Evolutionary conservation across 1,284 basidiomycete genomes (phyloP).

Genomic region (Rhodotorula glutinis): DNA sequence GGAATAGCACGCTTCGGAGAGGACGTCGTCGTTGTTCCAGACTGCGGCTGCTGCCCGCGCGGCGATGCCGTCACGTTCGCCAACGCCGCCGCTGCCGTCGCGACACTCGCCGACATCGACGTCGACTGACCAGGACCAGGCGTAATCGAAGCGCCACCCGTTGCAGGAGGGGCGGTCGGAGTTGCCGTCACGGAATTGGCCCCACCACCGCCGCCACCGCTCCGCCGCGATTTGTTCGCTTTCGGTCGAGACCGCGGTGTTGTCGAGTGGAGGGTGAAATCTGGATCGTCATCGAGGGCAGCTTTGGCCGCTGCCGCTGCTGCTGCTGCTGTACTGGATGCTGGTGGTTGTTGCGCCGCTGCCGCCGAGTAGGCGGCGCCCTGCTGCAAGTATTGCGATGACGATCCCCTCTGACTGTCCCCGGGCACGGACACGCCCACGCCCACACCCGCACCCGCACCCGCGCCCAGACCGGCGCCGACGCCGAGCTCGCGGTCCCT

Average conservation of each 20-base stretch:
- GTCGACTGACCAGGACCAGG: too few species aligned
- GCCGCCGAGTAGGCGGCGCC: too few species aligned
- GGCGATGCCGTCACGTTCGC: not conserved
- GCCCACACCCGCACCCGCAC: too few species aligned
- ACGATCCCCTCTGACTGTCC: too few species aligned
- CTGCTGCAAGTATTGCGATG: not conserved
- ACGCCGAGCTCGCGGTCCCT: not conserved
- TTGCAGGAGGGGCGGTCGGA: too few species aligned
- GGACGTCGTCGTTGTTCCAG: not conserved
- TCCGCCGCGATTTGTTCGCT: not conserved
- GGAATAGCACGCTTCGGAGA: too few species aligned
- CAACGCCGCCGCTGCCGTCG: not conserved
- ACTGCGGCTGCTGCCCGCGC: not conserved
- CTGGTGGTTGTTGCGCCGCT: too few species aligned
- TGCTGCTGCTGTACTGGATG: not conserved
- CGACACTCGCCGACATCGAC: not conserved
- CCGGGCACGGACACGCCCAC: too few species aligned
- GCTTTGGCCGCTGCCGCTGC: not conserved
- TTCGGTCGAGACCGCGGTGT: slow-evolving; percentile 2
- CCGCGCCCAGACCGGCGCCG: too few species aligned
- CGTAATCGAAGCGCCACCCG: too few species aligned
- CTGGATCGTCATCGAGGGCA: not conserved
- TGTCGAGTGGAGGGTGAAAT: not conserved
- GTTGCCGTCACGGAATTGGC: too few species aligned
- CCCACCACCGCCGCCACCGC: not conserved